These are phyloP conservation scores for Stephania japonica DNA, from an alignment of 164 flowering plant genomes.

Conservation along the genomic window DNA sequence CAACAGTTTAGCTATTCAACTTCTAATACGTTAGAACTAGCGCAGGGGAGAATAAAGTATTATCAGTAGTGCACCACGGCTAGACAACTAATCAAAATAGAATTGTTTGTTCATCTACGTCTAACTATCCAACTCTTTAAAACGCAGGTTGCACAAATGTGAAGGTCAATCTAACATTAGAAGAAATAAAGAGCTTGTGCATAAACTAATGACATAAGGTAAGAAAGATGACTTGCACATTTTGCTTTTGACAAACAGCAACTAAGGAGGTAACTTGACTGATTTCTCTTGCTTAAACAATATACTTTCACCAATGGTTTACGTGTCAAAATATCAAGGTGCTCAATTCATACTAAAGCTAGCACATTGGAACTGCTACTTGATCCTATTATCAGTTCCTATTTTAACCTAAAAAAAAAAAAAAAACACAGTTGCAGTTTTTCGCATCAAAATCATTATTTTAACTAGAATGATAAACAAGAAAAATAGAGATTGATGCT, in stretches of 20 bases:
- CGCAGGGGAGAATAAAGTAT: not conserved
- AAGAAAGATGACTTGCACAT: not conserved
- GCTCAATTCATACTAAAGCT: not conserved
- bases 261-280: not conserved
- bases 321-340: not conserved
- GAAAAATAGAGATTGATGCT: too few species aligned
- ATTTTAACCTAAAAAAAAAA: not conserved
- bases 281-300: not conserved
- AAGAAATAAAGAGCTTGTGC: not conserved
- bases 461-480: not conserved
- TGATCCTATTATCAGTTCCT: not conserved
- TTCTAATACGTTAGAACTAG: not conserved
- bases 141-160: not conserved
- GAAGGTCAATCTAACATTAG: not conserved
- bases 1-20: not conserved
- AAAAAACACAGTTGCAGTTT: not conserved
- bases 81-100: not conserved
- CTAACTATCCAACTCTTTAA: not conserved
- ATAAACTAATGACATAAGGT: not conserved
- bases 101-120: not conserved
- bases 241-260: not conserved
- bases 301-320: not conserved
- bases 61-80: not conserved
- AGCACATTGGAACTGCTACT: not conserved
- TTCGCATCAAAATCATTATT: not conserved